These are phyloP conservation scores for Pythium phragmitis DNA, from an alignment of 352 stramenopile genomes.

Conservation along the genomic window DNA sequence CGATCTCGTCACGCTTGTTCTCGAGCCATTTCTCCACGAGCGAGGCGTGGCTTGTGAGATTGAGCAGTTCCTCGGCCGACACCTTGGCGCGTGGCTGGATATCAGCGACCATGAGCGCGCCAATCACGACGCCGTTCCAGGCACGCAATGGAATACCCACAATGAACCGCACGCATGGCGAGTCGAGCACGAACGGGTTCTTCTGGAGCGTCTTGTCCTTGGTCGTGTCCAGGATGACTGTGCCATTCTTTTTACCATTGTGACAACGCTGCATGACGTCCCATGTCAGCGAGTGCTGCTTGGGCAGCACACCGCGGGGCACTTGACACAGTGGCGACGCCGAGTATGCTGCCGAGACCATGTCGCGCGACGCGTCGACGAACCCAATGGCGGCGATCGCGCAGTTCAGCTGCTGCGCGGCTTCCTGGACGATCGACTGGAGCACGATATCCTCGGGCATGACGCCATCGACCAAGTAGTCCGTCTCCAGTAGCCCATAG, in stretches of 20 bases:
- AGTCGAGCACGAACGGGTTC: constrained; percentile 59
- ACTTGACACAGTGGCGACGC: constrained; percentile 25
- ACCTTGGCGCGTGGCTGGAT: constrained; percentile 35
- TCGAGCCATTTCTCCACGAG: constrained; percentile 25
- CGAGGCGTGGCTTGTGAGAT: constrained; percentile 10
- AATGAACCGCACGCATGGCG: constrained; percentile 52
- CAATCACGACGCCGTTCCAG: constrained; percentile 52
- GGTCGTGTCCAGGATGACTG: constrained; percentile 36
- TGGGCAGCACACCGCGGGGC: constrained; percentile 38
- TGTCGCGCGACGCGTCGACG: constrained; percentile 56
- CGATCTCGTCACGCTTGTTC: constrained; percentile 15
- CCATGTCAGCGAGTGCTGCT: constrained; percentile 54
- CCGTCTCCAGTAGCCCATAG: constrained; percentile 53
- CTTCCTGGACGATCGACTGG: constrained; percentile 50
- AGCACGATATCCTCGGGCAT: constrained; percentile 23
- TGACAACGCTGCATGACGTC: constrained; percentile 50
- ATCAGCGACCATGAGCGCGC: constrained; percentile 58
- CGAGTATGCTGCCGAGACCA: constrained; percentile 52
- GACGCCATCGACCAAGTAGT: constrained; percentile 7
- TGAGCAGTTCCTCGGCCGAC: background rate
- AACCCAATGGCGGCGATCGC: constrained; percentile 63
- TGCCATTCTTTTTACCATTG: background rate
- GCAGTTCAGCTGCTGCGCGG: constrained; percentile 49
- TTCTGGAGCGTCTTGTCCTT: constrained; percentile 41
- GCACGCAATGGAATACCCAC: constrained; percentile 49